Evolutionary conservation across 345 rosid species (phyloP).

Genomic region (Salix dunnii): DNA sequence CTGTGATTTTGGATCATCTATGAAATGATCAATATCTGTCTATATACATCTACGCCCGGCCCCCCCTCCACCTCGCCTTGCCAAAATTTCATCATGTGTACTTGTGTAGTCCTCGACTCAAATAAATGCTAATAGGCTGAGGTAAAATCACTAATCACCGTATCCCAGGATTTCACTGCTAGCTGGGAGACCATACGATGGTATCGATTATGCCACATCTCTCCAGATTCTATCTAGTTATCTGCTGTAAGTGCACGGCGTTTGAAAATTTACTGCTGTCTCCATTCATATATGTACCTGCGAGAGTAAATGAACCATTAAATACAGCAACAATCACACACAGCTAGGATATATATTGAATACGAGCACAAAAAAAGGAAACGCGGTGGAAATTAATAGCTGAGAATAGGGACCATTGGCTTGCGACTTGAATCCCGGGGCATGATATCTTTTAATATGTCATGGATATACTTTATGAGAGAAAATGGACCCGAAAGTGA

Average conservation of each 20-base stretch:
- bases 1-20: not conserved
- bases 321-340: no score
- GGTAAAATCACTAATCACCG: no score
- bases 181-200: no score
- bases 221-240: not conserved
- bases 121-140: no score
- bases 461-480: not conserved
- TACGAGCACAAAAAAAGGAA: not conserved
- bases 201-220: not conserved
- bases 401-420: not conserved
- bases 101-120: not conserved
- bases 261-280: not conserved
- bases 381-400: not conserved
- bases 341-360: no score
- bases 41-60: no score
- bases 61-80: not conserved
- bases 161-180: no score
- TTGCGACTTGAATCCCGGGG: not conserved
- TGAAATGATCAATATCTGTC: not conserved
- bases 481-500: not conserved
- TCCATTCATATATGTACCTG: no score
- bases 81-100: not conserved
- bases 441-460: not conserved
- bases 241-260: not conserved
- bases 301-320: no score